phyloP scores from a whole-genome alignment of 2,329 filamentous ascomycete species.

The Phyllosticta citriasiana region DNA sequence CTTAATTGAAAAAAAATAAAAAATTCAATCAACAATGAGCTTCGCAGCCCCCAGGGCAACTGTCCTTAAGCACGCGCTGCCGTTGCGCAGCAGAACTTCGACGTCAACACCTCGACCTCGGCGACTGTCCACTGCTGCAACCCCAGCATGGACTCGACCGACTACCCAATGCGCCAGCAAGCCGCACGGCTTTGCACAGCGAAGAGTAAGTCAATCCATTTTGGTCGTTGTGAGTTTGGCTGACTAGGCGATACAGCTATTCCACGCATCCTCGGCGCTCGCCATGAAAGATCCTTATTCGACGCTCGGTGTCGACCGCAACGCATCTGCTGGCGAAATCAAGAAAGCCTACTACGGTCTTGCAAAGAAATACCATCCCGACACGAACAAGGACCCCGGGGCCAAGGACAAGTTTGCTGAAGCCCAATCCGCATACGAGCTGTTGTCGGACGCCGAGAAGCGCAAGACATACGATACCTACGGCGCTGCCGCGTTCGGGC shows the following conservation, averaged over 20 bases:
- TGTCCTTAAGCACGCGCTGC: constrained; percentile 13
- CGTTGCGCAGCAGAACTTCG: constrained; percentile 17
- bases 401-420: constrained; percentile 94
- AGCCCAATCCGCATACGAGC: constrained; percentile 86
- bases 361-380: constrained; percentile 95
- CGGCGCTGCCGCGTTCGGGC: constrained; percentile 65
- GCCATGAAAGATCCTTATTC: constrained; percentile 66
- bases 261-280: constrained; percentile 44
- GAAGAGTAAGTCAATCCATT: constrained; percentile 19
- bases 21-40: constrained; percentile 22
- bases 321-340: constrained; percentile 74
- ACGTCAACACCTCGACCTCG: constrained; percentile 15
- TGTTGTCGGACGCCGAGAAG: constrained; percentile 88
- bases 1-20: background rate
- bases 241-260: constrained; percentile 17
- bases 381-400: constrained; percentile 90
- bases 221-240: background rate
- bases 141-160: constrained; percentile 6
- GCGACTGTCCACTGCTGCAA: constrained; percentile 4
- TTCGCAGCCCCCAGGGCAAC: constrained; percentile 19
- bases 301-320: constrained; percentile 73
- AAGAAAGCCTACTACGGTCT: constrained; percentile 98
- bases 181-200: constrained; percentile 17
- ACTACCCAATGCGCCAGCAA: background rate
- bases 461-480: constrained; percentile 86